phyloP scores from a whole-genome alignment of 1,284 basidiomycete genomes.

The Phaffia rhodozyma region DNA sequence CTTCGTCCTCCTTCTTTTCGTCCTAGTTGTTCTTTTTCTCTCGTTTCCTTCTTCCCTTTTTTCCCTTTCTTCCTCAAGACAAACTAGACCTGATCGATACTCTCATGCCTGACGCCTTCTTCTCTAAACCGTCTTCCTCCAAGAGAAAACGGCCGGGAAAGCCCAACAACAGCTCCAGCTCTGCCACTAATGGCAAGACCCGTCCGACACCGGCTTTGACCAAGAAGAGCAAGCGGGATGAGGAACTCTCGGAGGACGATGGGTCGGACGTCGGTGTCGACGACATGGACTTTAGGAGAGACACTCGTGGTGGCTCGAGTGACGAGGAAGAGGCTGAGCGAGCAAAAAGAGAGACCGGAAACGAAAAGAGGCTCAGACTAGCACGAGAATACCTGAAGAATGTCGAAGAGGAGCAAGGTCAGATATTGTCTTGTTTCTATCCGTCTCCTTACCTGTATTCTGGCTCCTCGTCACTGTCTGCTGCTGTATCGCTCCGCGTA shows the following conservation, averaged over 20 bases:
- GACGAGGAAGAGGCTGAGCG: slow-evolving; percentile 54
- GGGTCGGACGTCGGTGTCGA: slow-evolving; percentile 47
- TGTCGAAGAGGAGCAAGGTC: slow-evolving; percentile 64
- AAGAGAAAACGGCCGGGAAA: slow-evolving; percentile 12
- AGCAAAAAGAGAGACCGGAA: slow-evolving; percentile 70
- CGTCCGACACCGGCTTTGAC: neutral
- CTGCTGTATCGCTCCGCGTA: too few species aligned
- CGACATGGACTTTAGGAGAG: slow-evolving; percentile 57
- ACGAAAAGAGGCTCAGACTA: slow-evolving; percentile 79
- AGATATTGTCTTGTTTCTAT: slow-evolving; percentile 24
- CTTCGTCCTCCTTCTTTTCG: neutral
- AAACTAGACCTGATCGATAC: neutral
- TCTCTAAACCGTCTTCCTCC: slow-evolving; percentile 6
- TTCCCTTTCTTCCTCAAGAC: neutral
- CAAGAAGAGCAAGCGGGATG: slow-evolving; percentile 39
- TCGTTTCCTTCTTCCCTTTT: neutral
- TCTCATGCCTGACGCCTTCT: slow-evolving; percentile 12
- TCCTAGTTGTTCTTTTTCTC: neutral
- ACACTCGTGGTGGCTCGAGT: slow-evolving; percentile 49
- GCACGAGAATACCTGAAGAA: slow-evolving; percentile 82
- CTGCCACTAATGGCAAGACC: neutral
- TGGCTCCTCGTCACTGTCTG: neutral
- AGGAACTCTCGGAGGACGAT: slow-evolving; percentile 52
- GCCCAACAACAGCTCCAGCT: neutral
- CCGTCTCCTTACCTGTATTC: slow-evolving; percentile 4